These are phyloP conservation scores for Scutellaria barbata DNA, from an alignment of 257 asterid genomes.

Conservation along the genomic window DNA sequence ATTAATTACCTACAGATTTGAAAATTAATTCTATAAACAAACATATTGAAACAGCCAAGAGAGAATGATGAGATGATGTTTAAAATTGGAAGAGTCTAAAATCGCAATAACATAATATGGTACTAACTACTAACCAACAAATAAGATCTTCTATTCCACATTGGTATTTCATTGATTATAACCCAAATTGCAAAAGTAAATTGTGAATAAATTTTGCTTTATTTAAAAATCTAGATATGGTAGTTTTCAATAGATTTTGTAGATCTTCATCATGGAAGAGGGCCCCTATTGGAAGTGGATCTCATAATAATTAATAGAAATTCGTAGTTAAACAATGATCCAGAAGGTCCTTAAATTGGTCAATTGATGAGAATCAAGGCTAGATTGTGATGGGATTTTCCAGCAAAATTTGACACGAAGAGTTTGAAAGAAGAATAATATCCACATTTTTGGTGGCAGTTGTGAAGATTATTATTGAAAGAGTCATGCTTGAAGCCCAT, in stretches of 20 bases:
- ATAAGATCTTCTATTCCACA: no score
- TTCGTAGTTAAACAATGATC: background rate
- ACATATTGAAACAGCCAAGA: no score
- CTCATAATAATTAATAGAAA: constrained; percentile 28
- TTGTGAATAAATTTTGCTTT: background rate
- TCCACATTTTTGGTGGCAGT: background rate
- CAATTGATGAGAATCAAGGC: background rate
- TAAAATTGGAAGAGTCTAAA: no score
- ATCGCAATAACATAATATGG: no score
- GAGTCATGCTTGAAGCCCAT: no score
- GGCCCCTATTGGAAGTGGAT: background rate
- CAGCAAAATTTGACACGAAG: constrained; percentile 11
- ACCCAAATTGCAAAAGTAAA: background rate
- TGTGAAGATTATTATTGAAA: background rate
- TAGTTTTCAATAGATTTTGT: constrained; percentile 23
- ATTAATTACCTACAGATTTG: no score
- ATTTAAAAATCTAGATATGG: background rate
- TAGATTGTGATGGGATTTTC: constrained; percentile 20
- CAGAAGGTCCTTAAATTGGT: constrained; percentile 14
- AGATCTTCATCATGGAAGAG: constrained; percentile 16
- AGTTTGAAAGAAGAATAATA: background rate
- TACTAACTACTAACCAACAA: no score
- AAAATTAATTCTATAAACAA: no score
- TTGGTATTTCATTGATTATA: no score
- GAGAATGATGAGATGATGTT: no score